phyloP scores from a whole-genome alignment of 768 basidiomycete species.

The Mycena floridula region DNA sequence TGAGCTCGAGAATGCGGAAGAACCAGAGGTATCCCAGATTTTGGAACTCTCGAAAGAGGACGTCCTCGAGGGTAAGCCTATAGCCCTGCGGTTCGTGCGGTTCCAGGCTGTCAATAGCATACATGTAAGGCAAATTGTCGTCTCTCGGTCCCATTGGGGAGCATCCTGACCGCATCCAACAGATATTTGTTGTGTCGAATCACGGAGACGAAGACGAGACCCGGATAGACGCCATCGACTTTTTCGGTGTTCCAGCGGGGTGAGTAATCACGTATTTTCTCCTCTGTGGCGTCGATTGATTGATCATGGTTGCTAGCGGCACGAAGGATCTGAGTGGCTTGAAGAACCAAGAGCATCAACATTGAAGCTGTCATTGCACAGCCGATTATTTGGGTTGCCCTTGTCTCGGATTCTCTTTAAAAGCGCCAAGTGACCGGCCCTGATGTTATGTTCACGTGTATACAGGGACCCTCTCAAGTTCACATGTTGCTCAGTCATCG shows the following conservation, averaged over 20 bases:
- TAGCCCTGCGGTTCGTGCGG: slow-evolving; percentile 56
- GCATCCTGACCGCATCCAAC: not conserved
- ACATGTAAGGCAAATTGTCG: slow-evolving; percentile 40
- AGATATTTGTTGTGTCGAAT: slow-evolving; percentile 70
- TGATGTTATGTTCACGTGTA: too few species aligned
- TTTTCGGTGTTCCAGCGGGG: slow-evolving; percentile 56
- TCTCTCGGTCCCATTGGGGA: not conserved
- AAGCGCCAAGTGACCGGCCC: too few species aligned
- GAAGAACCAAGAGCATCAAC: slow-evolving; percentile 20
- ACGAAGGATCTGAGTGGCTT: slow-evolving; percentile 29
- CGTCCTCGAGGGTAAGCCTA: slow-evolving; percentile 35
- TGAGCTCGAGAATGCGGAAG: slow-evolving; percentile 50
- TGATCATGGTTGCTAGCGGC: slow-evolving; percentile 17
- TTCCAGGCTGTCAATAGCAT: slow-evolving; percentile 66
- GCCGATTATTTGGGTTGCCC: not conserved
- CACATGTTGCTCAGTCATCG: too few species aligned
- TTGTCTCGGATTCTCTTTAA: too few species aligned
- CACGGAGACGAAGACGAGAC: slow-evolving; percentile 60
- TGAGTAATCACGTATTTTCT: slow-evolving; percentile 31
- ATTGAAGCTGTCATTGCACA: not conserved
- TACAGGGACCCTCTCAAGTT: too few species aligned
- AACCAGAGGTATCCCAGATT: slow-evolving; percentile 49
- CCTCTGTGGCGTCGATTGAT: not conserved
- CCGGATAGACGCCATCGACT: slow-evolving; percentile 60
- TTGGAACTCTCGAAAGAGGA: slow-evolving; percentile 46